Conservation (phyloP, 768 basidiomycete genomes). For the Floccularia luteovirens region DNA sequence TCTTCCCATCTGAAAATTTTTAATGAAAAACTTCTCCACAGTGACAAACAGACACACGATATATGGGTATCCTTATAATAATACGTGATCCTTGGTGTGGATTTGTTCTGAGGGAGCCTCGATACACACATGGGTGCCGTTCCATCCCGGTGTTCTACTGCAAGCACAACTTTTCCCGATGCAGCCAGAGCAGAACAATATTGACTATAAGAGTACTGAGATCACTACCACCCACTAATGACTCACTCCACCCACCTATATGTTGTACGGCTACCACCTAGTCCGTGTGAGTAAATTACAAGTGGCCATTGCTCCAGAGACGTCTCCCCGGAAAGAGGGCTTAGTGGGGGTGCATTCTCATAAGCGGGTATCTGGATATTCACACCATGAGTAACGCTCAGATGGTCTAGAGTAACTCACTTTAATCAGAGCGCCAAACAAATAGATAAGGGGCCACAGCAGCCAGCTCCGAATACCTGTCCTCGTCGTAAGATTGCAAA, state of each 20-base stretch:
- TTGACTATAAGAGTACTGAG: constrained; percentile 32
- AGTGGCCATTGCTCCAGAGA: constrained; percentile 55
- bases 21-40: background rate
- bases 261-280: constrained; percentile 64
- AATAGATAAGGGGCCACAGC: constrained; percentile 41
- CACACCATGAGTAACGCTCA: background rate
- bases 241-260: constrained; percentile 40
- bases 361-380: constrained; percentile 46
- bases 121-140: constrained; percentile 47
- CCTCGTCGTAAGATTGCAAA: background rate
- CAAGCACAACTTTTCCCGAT: constrained; percentile 73
- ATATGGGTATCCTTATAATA: constrained; percentile 56
- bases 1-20: constrained; percentile 19
- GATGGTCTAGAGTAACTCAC: constrained; percentile 14
- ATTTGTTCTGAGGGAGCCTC: constrained; percentile 20
- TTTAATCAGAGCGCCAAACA: constrained; percentile 42
- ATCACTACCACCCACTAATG: background rate
- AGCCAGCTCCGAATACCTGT: constrained; percentile 32
- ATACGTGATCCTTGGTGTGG: constrained; percentile 18
- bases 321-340: no score
- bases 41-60: constrained; percentile 27
- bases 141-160: constrained; percentile 81
- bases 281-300: constrained; percentile 80
- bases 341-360: constrained; percentile 44
- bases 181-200: constrained; percentile 68